Evolutionary conservation across 2,329 filamentous ascomycete species (phyloP).

Genomic region (Aspergillus phoenicis): DNA sequence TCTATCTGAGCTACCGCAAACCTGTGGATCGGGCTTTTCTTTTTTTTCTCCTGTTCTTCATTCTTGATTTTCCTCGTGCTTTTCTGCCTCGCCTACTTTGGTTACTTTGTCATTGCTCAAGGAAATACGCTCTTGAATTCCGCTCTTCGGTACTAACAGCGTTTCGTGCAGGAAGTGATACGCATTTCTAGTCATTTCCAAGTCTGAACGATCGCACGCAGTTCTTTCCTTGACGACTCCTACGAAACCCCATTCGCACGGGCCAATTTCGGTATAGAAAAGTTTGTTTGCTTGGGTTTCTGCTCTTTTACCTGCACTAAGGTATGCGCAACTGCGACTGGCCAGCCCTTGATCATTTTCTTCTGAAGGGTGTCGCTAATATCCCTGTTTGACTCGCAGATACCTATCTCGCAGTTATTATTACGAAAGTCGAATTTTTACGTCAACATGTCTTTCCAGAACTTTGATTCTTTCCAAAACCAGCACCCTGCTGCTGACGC

Average conservation of each 20-base stretch:
- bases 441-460: slow-evolving; percentile 64
- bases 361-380: not conserved
- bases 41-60: not conserved
- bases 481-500: slow-evolving; percentile 60
- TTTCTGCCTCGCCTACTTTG: not conserved
- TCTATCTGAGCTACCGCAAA: not conserved
- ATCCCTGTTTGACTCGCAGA: slow-evolving; percentile 7
- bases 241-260: slow-evolving; percentile 42
- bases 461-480: slow-evolving; percentile 65
- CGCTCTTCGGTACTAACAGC: slow-evolving; percentile 17
- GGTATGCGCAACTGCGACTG: slow-evolving; percentile 20
- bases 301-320: slow-evolving; percentile 25
- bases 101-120: not conserved
- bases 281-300: slow-evolving; percentile 27
- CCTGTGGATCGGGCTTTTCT: not conserved
- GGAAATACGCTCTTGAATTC: not conserved
- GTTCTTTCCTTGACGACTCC: slow-evolving; percentile 46
- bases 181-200: slow-evolving; percentile 33
- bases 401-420: slow-evolving; percentile 21
- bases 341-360: not conserved
- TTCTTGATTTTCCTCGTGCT: not conserved
- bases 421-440: slow-evolving; percentile 25
- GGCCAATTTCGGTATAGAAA: slow-evolving; percentile 37
- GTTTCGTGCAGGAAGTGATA: slow-evolving; percentile 28
- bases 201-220: slow-evolving; percentile 37